phyloP scores from a whole-genome alignment of 495 filamentous ascomycete genomes.

The Xylaria castorea region DNA sequence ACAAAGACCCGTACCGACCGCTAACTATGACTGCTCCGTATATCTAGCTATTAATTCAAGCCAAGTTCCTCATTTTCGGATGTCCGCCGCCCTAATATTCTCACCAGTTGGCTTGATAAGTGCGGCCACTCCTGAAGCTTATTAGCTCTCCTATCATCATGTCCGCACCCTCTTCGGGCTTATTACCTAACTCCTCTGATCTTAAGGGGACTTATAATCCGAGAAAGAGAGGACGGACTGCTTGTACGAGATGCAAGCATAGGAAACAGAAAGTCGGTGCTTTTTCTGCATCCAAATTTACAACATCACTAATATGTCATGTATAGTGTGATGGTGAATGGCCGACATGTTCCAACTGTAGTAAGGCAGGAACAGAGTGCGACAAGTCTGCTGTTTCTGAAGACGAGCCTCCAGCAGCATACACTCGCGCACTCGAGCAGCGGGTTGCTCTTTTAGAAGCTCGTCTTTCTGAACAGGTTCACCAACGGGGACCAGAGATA shows the following conservation, averaged over 20 bases:
- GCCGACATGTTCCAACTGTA: constrained; percentile 59
- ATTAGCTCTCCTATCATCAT: background rate
- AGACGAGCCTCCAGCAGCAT: constrained; percentile 42
- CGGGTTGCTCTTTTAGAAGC: constrained; percentile 55
- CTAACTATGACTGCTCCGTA: background rate
- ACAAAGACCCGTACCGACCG: background rate
- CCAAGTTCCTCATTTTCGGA: constrained; percentile 7
- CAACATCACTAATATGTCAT: background rate
- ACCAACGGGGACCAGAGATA: constrained; percentile 20
- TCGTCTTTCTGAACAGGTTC: constrained; percentile 41
- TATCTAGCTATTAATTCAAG: background rate
- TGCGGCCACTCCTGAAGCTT: background rate
- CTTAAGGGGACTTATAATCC: constrained; percentile 35
- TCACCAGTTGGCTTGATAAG: constrained; percentile 1
- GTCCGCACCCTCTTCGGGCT: constrained; percentile 14
- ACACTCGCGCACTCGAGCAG: constrained; percentile 57
- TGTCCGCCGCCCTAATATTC: constrained; percentile 13
- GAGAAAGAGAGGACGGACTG: constrained; percentile 59
- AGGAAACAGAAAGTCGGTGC: constrained; percentile 56
- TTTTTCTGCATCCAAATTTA: constrained; percentile 24
- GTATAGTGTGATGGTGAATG: constrained; percentile 29
- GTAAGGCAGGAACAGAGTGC: constrained; percentile 55
- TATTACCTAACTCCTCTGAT: constrained; percentile 9
- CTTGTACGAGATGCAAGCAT: constrained; percentile 59
- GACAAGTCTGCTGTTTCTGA: constrained; percentile 57